Base-by-base conservation (phyloP, 805 yeast species). In the Saturnispora kantuleensis region DNA sequence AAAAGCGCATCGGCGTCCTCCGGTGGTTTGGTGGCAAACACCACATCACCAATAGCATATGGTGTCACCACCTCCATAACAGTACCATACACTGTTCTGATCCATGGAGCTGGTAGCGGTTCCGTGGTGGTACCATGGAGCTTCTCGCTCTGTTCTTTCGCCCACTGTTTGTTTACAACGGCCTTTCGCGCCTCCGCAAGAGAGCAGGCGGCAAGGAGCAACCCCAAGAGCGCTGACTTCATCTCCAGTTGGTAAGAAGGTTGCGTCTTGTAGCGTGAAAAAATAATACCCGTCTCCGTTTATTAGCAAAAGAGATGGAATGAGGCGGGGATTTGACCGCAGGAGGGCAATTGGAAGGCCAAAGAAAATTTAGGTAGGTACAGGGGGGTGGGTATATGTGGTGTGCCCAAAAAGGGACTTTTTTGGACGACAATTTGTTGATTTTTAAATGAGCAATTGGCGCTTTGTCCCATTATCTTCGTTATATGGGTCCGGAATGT, bases 1-100 rank as follows among this genome's bases (percentile, higher is more conserved):
- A 41, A 42, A 8, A 15, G 18, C 9, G 84, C 81, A 52, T 79
- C 69, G 5, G 86, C 75, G 1, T 71, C 64, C 0, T 68, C 67
- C 2, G 94, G 87, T 0, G 90, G 86, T 49, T 81, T 80, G 26
- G 79, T 77, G 45, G 73, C 68, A 57, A 79, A 74, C 0, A 84
- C 78, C 48, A 80, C 74, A 15, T 81, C 81, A 11, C 70, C 81
- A 50, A 79, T 69, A 17, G 77, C 77, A 0, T 82, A 74, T 4
- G 86, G 86, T 0, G 71, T 68, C 28, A 79, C 81, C 29, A 83
- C 68, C 57, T 83, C 93, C 5, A 54, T 65, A 10, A 71, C 55
- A 1, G 73, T 63, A 1, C 69, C 69, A 49, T 77, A 78, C 38
- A 84, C 73, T 0, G 94, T 84, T 59, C 95, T 73, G 12, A 71